Evolutionary conservation across 176 grass and related monocot genomes (phyloP).

Genomic region (Rhynchospora pubera): DNA sequence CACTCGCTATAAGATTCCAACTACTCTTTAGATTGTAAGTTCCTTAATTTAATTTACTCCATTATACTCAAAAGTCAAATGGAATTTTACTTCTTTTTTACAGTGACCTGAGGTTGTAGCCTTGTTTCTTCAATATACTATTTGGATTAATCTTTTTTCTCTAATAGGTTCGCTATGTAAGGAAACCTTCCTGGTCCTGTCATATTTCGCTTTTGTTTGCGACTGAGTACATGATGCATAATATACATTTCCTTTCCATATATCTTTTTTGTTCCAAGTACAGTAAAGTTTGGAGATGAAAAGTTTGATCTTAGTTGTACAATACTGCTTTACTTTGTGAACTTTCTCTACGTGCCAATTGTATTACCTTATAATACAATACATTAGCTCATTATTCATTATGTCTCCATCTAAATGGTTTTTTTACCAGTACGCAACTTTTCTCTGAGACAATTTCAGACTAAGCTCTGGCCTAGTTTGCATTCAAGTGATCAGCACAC

Average conservation of each 20-base stretch:
- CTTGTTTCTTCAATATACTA: neutral
- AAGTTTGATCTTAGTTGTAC: neutral
- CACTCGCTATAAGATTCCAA: constrained; percentile 26
- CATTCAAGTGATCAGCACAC: neutral
- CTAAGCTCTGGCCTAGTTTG: neutral
- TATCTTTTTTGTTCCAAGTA: neutral
- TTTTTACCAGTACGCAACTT: too few species aligned
- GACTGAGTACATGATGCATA: neutral
- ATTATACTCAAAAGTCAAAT: neutral
- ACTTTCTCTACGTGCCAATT: neutral
- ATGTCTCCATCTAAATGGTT: too few species aligned
- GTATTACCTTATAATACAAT: neutral
- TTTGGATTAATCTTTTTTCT: neutral
- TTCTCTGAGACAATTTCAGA: neutral
- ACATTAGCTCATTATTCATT: neutral
- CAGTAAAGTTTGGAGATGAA: neutral
- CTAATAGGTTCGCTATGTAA: neutral
- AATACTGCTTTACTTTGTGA: neutral
- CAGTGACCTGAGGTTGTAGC: neutral
- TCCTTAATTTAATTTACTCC: neutral
- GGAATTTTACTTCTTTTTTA: neutral
- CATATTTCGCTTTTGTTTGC: neutral
- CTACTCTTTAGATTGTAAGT: constrained; percentile 19
- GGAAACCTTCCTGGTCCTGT: neutral
- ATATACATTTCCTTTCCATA: neutral